These are phyloP conservation scores for Fusarium nodosum DNA, from an alignment of 2,329 filamentous ascomycete species.

Conservation along the genomic window DNA sequence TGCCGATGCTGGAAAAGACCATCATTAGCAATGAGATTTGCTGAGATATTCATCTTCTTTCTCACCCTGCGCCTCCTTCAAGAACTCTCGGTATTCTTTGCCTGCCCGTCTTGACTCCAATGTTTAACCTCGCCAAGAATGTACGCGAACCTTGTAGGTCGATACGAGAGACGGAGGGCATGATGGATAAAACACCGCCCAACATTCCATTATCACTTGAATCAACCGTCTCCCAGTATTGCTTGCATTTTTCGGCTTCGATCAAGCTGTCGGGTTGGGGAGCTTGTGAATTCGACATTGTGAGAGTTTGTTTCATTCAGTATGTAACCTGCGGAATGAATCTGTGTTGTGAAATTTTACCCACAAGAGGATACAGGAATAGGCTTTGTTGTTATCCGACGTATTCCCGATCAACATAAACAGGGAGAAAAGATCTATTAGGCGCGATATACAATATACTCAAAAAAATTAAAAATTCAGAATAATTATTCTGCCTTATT, in stretches of 20 bases:
- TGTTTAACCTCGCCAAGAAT: constrained; percentile 76
- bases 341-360: constrained; percentile 4
- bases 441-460: background rate
- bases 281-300: constrained; percentile 8
- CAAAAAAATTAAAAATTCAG: rapidly evolving
- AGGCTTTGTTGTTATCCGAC: background rate
- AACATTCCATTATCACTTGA: constrained; percentile 79
- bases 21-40: background rate
- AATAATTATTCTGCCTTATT: background rate
- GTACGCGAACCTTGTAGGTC: constrained; percentile 78
- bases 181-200: constrained; percentile 87
- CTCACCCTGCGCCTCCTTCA: constrained; percentile 59
- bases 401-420: background rate
- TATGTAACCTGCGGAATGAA: too few species aligned
- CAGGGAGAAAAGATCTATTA: background rate
- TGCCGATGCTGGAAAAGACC: constrained; percentile 73
- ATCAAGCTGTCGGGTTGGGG: constrained; percentile 53
- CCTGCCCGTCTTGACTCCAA: constrained; percentile 55
- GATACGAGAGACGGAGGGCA: constrained; percentile 67
- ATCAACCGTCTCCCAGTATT: constrained; percentile 63
- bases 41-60: background rate
- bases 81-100: constrained; percentile 50
- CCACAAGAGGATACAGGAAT: background rate
- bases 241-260: constrained; percentile 54
- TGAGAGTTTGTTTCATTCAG: background rate